phyloP scores from a whole-genome alignment of 805 yeast genomes.

The Wickerhamiella kurtzmanii region DNA sequence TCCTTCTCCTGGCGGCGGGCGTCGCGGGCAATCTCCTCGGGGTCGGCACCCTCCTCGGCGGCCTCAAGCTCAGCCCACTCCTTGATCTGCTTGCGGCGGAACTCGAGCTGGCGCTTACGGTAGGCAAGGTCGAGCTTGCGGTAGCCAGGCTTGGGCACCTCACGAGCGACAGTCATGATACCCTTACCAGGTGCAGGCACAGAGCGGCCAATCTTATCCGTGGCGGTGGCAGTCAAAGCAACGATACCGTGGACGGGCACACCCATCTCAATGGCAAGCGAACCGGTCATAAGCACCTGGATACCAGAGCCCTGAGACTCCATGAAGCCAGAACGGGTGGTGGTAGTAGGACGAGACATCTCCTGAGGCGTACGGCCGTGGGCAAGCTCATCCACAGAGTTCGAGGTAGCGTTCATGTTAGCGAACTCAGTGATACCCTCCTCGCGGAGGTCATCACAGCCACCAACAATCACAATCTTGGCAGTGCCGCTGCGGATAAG shows the following conservation, averaged over 20 bases:
- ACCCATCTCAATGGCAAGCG: constrained; percentile 92
- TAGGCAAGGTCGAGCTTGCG: constrained; percentile 61
- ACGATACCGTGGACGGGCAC: constrained; percentile 95
- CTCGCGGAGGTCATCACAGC: constrained; percentile 98
- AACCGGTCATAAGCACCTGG: constrained; percentile 91
- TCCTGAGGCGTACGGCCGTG: constrained; percentile 97
- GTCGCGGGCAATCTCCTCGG: constrained; percentile 77
- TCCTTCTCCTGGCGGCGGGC: constrained; percentile 71
- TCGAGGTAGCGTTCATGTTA: constrained; percentile 97
- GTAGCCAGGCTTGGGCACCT: constrained; percentile 60
- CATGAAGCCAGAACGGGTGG: constrained; percentile 96
- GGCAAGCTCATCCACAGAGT: constrained; percentile 71
- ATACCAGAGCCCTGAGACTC: constrained; percentile 99
- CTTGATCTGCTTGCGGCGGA: constrained; percentile 63
- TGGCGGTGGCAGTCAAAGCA: constrained; percentile 91
- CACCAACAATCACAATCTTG: constrained; percentile 93
- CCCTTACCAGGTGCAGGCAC: constrained; percentile 99
- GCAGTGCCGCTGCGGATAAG: constrained; percentile 90
- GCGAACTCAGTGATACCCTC: constrained; percentile 97
- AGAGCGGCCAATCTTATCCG: constrained; percentile 97
- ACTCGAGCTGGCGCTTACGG: constrained; percentile 80
- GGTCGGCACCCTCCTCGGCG: constrained; percentile 58
- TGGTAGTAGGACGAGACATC: constrained; percentile 97
- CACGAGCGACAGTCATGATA: constrained; percentile 94
- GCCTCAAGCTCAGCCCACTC: constrained; percentile 74